Evolutionary conservation across 2,329 filamentous ascomycete genomes (phyloP).

Genomic region (Plectosphaerella plurivora): DNA sequence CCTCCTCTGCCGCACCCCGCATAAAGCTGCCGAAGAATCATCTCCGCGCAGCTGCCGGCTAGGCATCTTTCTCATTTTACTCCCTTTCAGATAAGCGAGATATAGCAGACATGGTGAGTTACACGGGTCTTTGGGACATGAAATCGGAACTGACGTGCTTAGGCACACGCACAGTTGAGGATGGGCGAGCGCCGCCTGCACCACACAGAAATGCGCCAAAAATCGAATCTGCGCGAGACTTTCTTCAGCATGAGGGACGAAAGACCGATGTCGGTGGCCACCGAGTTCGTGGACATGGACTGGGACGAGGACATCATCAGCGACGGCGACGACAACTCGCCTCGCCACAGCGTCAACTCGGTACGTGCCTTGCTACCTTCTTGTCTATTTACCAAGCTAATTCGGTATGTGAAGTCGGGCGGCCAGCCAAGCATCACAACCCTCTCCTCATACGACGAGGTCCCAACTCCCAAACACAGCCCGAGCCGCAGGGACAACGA

Average conservation of each 20-base stretch:
- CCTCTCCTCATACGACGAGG: conserved; percentile 80
- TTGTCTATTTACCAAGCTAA: conserved; percentile 7
- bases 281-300: conserved; percentile 76
- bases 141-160: conserved; percentile 2
- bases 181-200: conserved; percentile 31
- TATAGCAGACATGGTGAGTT: conserved; percentile 25
- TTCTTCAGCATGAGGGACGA: conserved; percentile 55
- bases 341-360: conserved; percentile 64
- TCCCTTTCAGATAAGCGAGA: conserved; percentile 11
- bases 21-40: too few species aligned
- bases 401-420: conserved; percentile 11
- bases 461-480: conserved; percentile 69
- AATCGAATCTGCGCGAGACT: conserved; percentile 44
- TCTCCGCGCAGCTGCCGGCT: neutral
- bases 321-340: conserved; percentile 61
- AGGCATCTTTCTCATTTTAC: neutral
- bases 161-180: conserved; percentile 32
- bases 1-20: too few species aligned
- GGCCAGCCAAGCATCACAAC: conserved; percentile 77
- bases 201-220: conserved; percentile 46
- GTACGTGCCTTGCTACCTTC: conserved; percentile 43
- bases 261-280: conserved; percentile 66
- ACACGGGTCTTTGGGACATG: neutral
- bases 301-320: conserved; percentile 58
- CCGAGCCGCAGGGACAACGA: conserved; percentile 58